phyloP scores from a whole-genome alignment of 2,329 filamentous ascomycete species.

The Aspergillus pseudoglaucus region DNA sequence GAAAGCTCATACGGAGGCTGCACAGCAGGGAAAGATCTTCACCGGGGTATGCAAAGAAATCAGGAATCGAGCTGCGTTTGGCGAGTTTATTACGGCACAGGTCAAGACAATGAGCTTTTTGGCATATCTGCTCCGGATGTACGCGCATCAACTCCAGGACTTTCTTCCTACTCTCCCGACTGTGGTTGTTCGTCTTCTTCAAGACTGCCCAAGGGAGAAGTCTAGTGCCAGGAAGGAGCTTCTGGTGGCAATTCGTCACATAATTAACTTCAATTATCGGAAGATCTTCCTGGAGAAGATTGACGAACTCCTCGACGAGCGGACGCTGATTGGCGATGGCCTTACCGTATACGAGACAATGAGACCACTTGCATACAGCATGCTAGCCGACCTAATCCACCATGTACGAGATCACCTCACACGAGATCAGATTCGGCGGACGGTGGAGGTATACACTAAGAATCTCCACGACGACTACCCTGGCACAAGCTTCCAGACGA shows the following conservation, averaged over 20 bases:
- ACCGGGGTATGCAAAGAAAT: conserved; percentile 91
- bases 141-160: conserved; percentile 77
- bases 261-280: conserved; percentile 98
- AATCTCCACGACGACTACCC: conserved; percentile 94
- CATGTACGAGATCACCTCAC: conserved; percentile 86
- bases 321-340: conserved; percentile 89
- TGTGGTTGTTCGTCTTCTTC: conserved; percentile 82
- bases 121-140: conserved; percentile 83
- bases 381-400: conserved; percentile 96
- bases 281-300: conserved; percentile 94
- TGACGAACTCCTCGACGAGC: conserved; percentile 87
- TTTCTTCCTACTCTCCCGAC: conserved; percentile 80
- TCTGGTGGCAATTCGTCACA: conserved; percentile 91
- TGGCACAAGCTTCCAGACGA: conserved; percentile 97
- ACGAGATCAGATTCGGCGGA: conserved; percentile 87
- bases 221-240: conserved; percentile 91
- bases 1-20: conserved; percentile 81
- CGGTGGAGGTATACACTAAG: conserved; percentile 93
- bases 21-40: conserved; percentile 71
- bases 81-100: conserved; percentile 94
- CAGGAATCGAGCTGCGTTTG: conserved; percentile 87
- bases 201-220: conserved; percentile 92
- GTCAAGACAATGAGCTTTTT: conserved; percentile 99
- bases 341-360: conserved; percentile 96
- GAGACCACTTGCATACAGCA: conserved; percentile 91